Conservation (phyloP, 2,329 filamentous ascomycete species). For the Colletotrichum chlorophyti region DNA sequence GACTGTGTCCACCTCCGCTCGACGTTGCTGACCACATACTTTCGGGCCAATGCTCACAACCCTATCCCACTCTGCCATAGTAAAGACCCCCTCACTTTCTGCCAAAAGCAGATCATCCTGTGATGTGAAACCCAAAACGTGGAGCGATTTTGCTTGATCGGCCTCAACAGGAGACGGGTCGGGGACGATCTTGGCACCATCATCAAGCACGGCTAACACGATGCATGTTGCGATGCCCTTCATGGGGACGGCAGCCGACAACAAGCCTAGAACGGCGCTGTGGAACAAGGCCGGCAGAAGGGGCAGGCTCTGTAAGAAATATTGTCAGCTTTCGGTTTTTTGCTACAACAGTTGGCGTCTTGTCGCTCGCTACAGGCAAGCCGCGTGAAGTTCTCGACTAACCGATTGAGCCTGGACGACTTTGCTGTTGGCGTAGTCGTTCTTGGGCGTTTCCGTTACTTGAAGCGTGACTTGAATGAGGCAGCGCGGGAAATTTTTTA, state of each 20-base stretch:
- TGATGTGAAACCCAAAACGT: constrained; percentile 85
- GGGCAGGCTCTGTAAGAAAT: constrained; percentile 68
- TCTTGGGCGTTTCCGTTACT: constrained; percentile 71
- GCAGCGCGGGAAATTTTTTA: constrained; percentile 77
- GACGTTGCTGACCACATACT: constrained; percentile 63
- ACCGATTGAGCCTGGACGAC: constrained; percentile 67
- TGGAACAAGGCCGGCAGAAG: constrained; percentile 85
- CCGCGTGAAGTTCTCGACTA: constrained; percentile 36
- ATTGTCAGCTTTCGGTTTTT: too few species aligned
- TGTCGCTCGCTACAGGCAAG: too few species aligned
- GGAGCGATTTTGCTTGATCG: constrained; percentile 71
- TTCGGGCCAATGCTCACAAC: constrained; percentile 69
- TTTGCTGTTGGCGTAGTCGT: constrained; percentile 68
- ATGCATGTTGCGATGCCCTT: constrained; percentile 73
- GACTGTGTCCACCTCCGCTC: constrained; percentile 47
- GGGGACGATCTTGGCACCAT: constrained; percentile 51
- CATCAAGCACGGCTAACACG: constrained; percentile 63
- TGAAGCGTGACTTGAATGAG: constrained; percentile 86
- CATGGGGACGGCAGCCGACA: constrained; percentile 84
- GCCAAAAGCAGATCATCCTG: constrained; percentile 75
- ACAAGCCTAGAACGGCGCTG: constrained; percentile 76
- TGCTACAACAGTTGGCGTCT: too few species aligned
- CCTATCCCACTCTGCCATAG: constrained; percentile 76
- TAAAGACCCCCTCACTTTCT: constrained; percentile 84
- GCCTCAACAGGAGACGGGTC: constrained; percentile 71